Percentiles rank a stretch among this genome's conserved stretches.
Conservation (phyloP, 768 basidiomycete genomes). For the Russula dissimulans region DNA sequence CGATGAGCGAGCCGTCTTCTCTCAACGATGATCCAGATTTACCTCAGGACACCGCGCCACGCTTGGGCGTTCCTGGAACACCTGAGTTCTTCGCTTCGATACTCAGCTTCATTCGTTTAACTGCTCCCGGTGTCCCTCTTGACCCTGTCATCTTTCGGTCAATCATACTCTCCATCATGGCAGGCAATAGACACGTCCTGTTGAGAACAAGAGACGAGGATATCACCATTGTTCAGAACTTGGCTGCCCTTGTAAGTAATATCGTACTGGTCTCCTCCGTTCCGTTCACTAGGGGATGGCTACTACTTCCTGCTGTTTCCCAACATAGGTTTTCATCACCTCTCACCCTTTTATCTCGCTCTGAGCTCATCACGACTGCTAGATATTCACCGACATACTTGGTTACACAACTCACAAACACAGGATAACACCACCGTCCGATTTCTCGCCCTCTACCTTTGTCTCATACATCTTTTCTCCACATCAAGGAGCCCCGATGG, state of each 20-base stretch:
- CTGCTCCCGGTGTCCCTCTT: conserved; percentile 41
- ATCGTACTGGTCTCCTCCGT: neutral
- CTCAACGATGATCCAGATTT: neutral
- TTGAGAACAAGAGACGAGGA: conserved; percentile 61
- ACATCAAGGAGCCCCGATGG: conserved; percentile 22
- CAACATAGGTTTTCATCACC: neutral
- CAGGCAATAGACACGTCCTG: conserved; percentile 54
- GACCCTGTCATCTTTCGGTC: conserved; percentile 59
- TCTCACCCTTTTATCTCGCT: neutral
- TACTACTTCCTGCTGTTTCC: neutral
- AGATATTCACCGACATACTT: conserved; percentile 56
- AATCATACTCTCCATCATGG: conserved; percentile 53
- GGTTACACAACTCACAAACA: conserved; percentile 49
- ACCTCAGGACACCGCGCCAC: neutral
- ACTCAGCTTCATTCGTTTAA: conserved; percentile 37
- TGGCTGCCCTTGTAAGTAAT: conserved; percentile 46
- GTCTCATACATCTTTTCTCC: conserved; percentile 32
- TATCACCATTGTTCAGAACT: conserved; percentile 45
- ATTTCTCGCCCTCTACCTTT: conserved; percentile 24
- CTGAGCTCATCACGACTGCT: conserved; percentile 12
- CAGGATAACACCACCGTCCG: conserved; percentile 32
- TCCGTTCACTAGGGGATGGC: neutral
- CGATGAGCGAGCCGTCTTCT: conserved; percentile 3
- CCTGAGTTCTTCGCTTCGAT: conserved; percentile 27
- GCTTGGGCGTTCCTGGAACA: conserved; percentile 12